A percentile compares a stretch with the other conserved stretches of the same genome.
These are phyloP conservation scores for Avena atlantica DNA, from an alignment of 176 grass and related monocot species.

Conservation along the genomic window DNA sequence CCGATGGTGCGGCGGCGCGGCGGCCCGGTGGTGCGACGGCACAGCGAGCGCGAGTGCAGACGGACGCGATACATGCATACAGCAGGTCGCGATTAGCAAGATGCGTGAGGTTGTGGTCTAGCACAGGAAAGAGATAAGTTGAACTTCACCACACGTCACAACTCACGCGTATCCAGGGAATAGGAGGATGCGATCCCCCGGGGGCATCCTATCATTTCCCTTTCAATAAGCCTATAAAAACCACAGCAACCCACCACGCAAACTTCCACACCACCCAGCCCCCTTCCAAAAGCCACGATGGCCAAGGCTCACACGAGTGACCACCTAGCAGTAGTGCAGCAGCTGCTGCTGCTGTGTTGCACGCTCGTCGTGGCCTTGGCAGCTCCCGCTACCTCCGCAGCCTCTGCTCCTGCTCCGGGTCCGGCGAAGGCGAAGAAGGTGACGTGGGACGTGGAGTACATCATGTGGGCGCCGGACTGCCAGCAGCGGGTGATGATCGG, in stretches of 20 bases:
- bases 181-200: no score
- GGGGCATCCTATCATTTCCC: no score
- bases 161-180: no score
- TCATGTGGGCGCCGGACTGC: slow-evolving; percentile 50
- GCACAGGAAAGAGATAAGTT: no score
- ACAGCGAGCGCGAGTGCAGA: no score
- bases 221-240: slow-evolving; percentile 23
- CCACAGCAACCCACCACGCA: background rate
- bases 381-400: background rate
- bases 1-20: no score
- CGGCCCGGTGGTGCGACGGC: no score
- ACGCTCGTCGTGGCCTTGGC: background rate
- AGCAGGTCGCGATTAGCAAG: no score
- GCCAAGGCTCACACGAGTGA: background rate
- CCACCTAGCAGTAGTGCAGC: background rate
- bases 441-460: slow-evolving; percentile 45
- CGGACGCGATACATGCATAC: no score
- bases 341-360: slow-evolving; percentile 17
- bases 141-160: no score
- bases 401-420: background rate
- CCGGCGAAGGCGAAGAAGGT: background rate
- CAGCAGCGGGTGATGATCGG: slow-evolving; percentile 47
- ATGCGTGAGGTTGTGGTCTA: no score
- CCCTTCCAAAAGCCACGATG: background rate
- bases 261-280: background rate